Conservation (phyloP, 805 yeast species). For the Starmera dryadoides region DNA sequence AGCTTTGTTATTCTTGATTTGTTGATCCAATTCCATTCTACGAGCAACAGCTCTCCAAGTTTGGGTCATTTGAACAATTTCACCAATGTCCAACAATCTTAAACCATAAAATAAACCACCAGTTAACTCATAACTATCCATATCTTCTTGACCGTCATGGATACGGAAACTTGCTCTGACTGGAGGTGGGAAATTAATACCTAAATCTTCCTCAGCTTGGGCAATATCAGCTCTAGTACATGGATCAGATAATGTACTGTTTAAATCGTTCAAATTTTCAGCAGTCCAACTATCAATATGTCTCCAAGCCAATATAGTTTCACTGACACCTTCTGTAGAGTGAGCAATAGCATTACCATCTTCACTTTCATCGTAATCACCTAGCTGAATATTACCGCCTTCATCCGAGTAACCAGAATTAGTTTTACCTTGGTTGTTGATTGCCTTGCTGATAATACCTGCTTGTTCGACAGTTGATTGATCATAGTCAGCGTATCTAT, state of each 20-base stretch:
- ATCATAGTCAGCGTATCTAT: conserved; percentile 64
- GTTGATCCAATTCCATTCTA: conserved; percentile 23
- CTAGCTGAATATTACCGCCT: conserved; percentile 28
- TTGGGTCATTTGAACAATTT: conserved; percentile 70
- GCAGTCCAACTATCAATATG: conserved; percentile 82
- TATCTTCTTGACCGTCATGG: conserved; percentile 87
- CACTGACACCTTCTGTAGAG: conserved; percentile 60
- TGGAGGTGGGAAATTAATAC: conserved; percentile 67
- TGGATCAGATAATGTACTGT: conserved; percentile 68
- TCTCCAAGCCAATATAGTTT: conserved; percentile 76
- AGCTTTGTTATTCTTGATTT: conserved; percentile 15
- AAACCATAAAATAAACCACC: conserved; percentile 76
- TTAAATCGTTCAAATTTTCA: conserved; percentile 72
- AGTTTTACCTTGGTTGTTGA: conserved; percentile 1
- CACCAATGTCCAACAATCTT: conserved; percentile 73
- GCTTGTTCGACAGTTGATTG: conserved; percentile 32
- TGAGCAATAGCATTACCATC: conserved; percentile 23
- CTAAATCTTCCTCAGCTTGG: conserved; percentile 79
- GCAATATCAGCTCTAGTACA: conserved; percentile 75
- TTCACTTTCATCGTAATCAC: conserved; percentile 24
- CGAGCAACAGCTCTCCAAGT: conserved; percentile 77
- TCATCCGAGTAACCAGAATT: conserved; percentile 15
- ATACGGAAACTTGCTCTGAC: conserved; percentile 71
- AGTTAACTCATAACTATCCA: conserved; percentile 63
- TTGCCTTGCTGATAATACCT: conserved; percentile 11